Conservation (phyloP, 345 rosid species). For the Salix viminalis region DNA sequence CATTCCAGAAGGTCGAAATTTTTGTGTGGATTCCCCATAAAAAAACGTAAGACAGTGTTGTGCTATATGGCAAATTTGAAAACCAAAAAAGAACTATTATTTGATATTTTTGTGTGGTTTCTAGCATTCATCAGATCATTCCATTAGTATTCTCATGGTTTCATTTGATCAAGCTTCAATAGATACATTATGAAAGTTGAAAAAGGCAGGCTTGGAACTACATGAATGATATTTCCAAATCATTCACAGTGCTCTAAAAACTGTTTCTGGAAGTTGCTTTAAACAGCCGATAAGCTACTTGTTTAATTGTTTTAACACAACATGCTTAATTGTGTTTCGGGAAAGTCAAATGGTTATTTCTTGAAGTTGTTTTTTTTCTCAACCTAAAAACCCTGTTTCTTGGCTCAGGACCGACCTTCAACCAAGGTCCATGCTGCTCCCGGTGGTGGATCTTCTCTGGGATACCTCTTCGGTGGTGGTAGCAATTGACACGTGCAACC, state of each 20-base stretch:
- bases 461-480: constrained; percentile 23
- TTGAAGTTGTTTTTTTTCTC: neutral
- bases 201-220: neutral
- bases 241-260: neutral
- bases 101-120: neutral
- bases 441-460: constrained; percentile 32
- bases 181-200: neutral
- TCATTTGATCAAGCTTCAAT: neutral
- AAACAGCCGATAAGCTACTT: neutral
- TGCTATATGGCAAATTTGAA: no score
- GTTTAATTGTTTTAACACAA: neutral
- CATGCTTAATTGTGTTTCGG: neutral
- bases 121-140: neutral
- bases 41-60: no score
- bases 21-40: neutral
- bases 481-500: constrained; percentile 14
- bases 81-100: no score
- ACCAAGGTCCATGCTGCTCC: constrained; percentile 35
- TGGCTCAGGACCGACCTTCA: constrained; percentile 29
- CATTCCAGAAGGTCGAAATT: neutral
- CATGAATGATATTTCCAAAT: no score
- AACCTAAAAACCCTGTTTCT: neutral
- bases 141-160: neutral
- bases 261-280: neutral
- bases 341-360: neutral